Conservation (phyloP, 768 basidiomycete species). For the Mycena kentingensis region DNA sequence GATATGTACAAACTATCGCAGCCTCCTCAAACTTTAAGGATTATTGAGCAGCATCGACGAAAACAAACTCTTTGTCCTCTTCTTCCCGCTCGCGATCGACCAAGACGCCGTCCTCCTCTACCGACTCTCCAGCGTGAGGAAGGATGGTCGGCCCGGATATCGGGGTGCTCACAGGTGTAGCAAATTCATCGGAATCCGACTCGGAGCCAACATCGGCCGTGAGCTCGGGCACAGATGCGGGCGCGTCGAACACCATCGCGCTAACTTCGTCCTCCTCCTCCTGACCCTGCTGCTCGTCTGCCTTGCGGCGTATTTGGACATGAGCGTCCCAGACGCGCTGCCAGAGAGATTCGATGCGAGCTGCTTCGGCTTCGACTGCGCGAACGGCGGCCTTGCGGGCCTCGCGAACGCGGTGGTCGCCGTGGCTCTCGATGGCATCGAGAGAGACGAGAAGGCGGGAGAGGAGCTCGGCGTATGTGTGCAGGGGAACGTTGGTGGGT, state of each 20-base stretch:
- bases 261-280: conserved; percentile 23
- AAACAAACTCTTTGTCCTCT: not conserved
- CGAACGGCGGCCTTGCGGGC: conserved; percentile 54
- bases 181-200: not conserved
- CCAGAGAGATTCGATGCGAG: conserved; percentile 50
- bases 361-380: conserved; percentile 62
- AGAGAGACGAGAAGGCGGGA: conserved; percentile 64
- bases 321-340: conserved; percentile 39
- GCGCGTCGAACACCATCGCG: conserved; percentile 17
- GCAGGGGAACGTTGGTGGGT: conserved; percentile 57
- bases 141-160: not conserved
- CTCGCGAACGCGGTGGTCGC: conserved; percentile 53
- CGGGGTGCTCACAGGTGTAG: not conserved
- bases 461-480: conserved; percentile 63
- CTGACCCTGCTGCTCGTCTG: conserved; percentile 12
- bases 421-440: conserved; percentile 69
- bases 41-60: too few relatives aligned
- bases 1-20: too few relatives aligned
- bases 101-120: not conserved
- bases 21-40: too few relatives aligned
- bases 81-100: not conserved
- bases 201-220: too few relatives aligned
- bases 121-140: too few relatives aligned
- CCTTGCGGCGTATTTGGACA: conserved; percentile 10
- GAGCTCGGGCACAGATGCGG: not conserved